Percentiles rank a stretch among this genome's conserved stretches.
Evolutionary conservation across 2,329 filamentous ascomycete species (phyloP).

Genomic region (Sclerotinia borealis): DNA sequence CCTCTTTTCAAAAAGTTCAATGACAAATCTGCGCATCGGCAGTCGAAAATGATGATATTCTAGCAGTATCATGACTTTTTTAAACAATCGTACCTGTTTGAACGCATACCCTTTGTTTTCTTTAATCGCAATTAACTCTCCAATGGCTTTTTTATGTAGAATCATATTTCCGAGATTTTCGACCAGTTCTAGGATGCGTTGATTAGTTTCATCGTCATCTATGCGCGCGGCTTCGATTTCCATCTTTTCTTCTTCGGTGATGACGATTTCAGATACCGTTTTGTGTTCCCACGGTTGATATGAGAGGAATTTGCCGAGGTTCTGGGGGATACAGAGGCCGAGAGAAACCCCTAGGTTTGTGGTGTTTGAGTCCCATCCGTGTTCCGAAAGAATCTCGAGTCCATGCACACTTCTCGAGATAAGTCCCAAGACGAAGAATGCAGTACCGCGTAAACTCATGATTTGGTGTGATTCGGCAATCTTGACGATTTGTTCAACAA

Average conservation of each 20-base stretch:
- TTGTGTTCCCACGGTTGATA: constrained; percentile 51
- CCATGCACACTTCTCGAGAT: constrained; percentile 90
- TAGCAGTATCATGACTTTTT: constrained; percentile 75
- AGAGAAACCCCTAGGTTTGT: constrained; percentile 76
- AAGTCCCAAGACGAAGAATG: constrained; percentile 90
- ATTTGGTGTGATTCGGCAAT: constrained; percentile 87
- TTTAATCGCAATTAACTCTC: constrained; percentile 75
- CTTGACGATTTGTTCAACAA: constrained; percentile 77
- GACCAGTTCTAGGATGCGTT: constrained; percentile 76
- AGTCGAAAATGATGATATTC: constrained; percentile 87
- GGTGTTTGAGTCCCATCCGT: constrained; percentile 89
- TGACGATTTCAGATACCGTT: constrained; percentile 28
- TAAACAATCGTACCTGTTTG: constrained; percentile 70
- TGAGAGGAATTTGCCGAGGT: constrained; percentile 74
- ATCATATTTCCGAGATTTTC: constrained; percentile 91
- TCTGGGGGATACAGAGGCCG: constrained; percentile 77
- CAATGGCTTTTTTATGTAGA: constrained; percentile 78
- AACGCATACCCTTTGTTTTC: constrained; percentile 70
- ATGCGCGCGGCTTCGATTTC: constrained; percentile 42
- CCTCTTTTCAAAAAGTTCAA: constrained; percentile 89
- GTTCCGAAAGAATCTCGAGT: constrained; percentile 80
- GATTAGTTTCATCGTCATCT: constrained; percentile 55
- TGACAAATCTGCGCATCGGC: constrained; percentile 78
- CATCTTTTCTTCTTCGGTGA: constrained; percentile 41
- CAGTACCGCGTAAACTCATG: constrained; percentile 88